Evolutionary conservation across 2,329 filamentous ascomycete species (phyloP).

Genomic region (Metarhizium album): DNA sequence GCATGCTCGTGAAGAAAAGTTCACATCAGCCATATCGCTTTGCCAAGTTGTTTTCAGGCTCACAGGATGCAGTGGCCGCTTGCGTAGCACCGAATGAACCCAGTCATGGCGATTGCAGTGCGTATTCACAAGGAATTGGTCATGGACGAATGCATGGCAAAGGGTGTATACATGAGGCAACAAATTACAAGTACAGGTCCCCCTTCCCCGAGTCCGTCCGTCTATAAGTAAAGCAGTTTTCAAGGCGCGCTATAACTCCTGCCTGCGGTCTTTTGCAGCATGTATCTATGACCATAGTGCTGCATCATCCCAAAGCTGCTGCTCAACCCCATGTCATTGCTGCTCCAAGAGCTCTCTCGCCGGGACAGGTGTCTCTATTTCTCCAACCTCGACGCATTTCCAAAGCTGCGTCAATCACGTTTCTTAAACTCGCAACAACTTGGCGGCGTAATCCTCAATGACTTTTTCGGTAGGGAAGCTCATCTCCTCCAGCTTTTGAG

Average conservation of each 20-base stretch:
- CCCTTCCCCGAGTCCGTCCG: slow-evolving; percentile 24
- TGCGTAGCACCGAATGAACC: not conserved
- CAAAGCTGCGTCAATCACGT: not conserved
- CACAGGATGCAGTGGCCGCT: not conserved
- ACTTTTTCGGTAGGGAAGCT: slow-evolving; percentile 82
- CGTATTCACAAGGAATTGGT: slow-evolving; percentile 10
- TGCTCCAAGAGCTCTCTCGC: not conserved
- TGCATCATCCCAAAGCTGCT: slow-evolving; percentile 4
- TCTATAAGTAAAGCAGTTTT: slow-evolving; percentile 19
- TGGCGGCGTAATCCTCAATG: slow-evolving; percentile 80
- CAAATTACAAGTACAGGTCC: slow-evolving; percentile 32
- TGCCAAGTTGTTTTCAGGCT: not conserved
- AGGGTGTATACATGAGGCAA: slow-evolving; percentile 27
- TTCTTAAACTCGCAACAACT: slow-evolving; percentile 68
- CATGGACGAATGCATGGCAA: slow-evolving; percentile 18
- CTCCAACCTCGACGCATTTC: not conserved
- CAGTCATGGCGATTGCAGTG: not conserved
- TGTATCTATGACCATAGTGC: slow-evolving; percentile 6
- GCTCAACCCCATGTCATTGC: not conserved
- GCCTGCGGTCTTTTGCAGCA: slow-evolving; percentile 11
- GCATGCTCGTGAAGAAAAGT: too few species aligned
- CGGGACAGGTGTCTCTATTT: not conserved
- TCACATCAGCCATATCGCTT: too few species aligned
- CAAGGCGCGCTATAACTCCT: slow-evolving; percentile 5
- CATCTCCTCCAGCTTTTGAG: slow-evolving; percentile 87